Evolutionary conservation across 768 basidiomycete species (phyloP), one percentile per base, ranked within the genome.

Genomic region (Calocera cornea): DNA sequence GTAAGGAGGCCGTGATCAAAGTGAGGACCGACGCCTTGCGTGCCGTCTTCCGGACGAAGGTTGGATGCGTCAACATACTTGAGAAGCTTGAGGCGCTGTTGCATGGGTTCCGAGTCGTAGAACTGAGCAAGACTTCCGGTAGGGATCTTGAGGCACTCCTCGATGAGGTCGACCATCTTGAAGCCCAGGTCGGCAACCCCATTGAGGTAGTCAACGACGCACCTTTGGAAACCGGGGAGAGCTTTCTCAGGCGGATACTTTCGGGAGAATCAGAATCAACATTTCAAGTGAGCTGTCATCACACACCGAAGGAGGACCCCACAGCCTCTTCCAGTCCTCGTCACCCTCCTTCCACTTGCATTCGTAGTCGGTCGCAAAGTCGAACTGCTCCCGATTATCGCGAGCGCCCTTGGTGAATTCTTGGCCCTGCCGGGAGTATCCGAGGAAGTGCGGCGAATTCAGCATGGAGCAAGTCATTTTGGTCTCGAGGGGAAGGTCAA

Each of bases 11-110:
- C 87, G 0, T 86, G 87, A 67, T 92, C 91, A 67, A 86, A 91
- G 75, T 92, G 90, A 14, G 91, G 88, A 0, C 90, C 91, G 8
- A 92, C 90, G 16, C 91, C 90, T 75, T 92, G 90, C 66, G 83
- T 80, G 16, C 68, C 41, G 22, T 60, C 54, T 22, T 60, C 54
- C 2, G 54, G 54, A 19, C 54, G 54, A 60, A 60, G 54, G 54
- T 60, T 60, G 27, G 54, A 60, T 27, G 54, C 54, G 31, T 60
- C 54, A 22, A 60, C 54, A 33, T 60, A 60, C 27, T 60, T 60
- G 16, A 60, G 54, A 11, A 60, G 22, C 27, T 60, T 60, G 10
- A 60, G 54, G 11, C 54, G 54, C 31, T 60, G 54, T 27, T 60
- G 54, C 54, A 60, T 60, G 14, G 7, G 36, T 14, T 60, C 22